phyloP scores from a whole-genome alignment of 768 basidiomycete genomes.

The Lepiota brunneoincarnata region DNA sequence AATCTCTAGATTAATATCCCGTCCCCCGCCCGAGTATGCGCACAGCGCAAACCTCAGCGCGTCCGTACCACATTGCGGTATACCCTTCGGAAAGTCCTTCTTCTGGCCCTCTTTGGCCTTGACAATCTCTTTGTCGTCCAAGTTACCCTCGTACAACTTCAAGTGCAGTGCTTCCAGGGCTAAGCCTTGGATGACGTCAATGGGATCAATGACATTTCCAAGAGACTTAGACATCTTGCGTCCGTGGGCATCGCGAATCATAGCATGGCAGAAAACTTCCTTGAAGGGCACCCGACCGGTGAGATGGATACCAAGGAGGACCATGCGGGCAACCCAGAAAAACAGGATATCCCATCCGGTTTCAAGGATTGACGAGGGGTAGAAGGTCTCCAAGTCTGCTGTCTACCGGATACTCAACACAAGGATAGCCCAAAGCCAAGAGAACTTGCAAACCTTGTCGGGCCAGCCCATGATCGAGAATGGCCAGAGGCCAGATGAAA shows the following conservation, averaged over 20 bases:
- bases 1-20: slow-evolving; percentile 97
- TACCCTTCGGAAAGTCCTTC: slow-evolving; percentile 98
- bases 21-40: slow-evolving; percentile 90
- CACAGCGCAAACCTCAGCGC: slow-evolving; percentile 94
- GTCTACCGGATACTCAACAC: slow-evolving; percentile 46
- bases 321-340: slow-evolving; percentile 99
- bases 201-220: slow-evolving; percentile 96
- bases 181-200: slow-evolving; percentile 90
- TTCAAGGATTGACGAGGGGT: slow-evolving; percentile 88
- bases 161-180: slow-evolving; percentile 76
- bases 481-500: slow-evolving; percentile 96
- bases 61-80: slow-evolving; percentile 98
- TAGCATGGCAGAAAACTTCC: slow-evolving; percentile 96
- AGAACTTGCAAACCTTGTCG: slow-evolving; percentile 53
- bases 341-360: slow-evolving; percentile 99
- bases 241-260: slow-evolving; percentile 98
- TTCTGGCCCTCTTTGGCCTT: slow-evolving; percentile 96
- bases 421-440: slow-evolving; percentile 1
- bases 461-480: slow-evolving; percentile 99
- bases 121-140: slow-evolving; percentile 88
- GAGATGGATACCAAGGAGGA: slow-evolving; percentile 83
- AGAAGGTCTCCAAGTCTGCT: slow-evolving; percentile 73
- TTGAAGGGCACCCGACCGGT: slow-evolving; percentile 92
- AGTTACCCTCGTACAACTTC: slow-evolving; percentile 86
- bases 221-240: slow-evolving; percentile 99